Conservation (phyloP, 371 early-diverging fungal genomes). For the Funneliformis caledonium region DNA sequence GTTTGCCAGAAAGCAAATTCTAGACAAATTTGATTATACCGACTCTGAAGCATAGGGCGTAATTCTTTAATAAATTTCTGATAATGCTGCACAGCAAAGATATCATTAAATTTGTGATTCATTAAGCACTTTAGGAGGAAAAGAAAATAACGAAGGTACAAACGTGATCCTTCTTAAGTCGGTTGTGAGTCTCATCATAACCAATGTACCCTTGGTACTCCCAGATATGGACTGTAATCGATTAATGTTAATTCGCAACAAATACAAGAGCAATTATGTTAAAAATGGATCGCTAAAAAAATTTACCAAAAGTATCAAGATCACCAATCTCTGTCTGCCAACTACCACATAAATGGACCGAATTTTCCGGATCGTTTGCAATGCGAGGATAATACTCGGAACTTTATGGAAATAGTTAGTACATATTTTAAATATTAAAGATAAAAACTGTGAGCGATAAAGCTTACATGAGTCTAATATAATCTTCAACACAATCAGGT, state of each 20-base stretch:
- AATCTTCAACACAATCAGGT: constrained; percentile 86
- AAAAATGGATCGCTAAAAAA: not conserved
- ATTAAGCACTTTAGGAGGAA: not conserved
- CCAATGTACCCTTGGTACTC: constrained; percentile 90
- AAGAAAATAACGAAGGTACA: constrained; percentile 28
- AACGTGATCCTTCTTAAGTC: constrained; percentile 63
- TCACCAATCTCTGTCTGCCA: constrained; percentile 88
- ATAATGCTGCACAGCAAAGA: constrained; percentile 46
- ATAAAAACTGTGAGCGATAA: not conserved
- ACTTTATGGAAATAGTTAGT: constrained; percentile 44
- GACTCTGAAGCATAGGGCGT: constrained; percentile 69
- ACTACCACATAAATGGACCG: constrained; percentile 84
- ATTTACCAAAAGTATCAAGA: constrained; percentile 80
- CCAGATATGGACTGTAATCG: constrained; percentile 83
- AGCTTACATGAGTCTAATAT: constrained; percentile 69
- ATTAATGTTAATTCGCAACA: not conserved
- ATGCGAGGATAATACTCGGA: constrained; percentile 76
- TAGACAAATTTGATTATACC: constrained; percentile 85
- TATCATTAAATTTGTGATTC: constrained; percentile 11
- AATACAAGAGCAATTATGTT: not conserved
- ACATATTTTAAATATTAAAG: not conserved
- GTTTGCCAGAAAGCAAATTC: constrained; percentile 94
- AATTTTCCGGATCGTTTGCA: constrained; percentile 71
- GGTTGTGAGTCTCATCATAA: constrained; percentile 62
- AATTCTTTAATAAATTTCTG: constrained; percentile 67